A percentile compares a stretch with the other conserved stretches of the same genome.
Conservation (phyloP, 441 rosid species). For the Hura crepitans region DNA sequence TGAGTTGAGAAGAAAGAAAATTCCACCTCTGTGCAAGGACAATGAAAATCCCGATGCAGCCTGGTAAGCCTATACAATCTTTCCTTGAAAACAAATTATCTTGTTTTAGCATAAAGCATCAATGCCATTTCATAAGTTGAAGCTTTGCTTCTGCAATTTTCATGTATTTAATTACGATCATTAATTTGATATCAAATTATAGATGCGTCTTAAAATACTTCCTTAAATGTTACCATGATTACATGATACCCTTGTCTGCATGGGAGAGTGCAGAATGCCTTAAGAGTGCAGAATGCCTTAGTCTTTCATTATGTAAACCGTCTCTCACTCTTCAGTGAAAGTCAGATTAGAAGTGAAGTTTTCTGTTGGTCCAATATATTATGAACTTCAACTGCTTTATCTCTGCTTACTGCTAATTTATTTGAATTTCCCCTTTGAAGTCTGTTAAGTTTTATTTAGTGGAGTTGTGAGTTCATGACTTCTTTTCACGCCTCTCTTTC, state of each 20-base stretch:
- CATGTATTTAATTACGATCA: background rate
- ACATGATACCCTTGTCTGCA: background rate
- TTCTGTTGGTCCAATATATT: background rate
- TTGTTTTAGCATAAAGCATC: background rate
- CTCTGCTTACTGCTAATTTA: background rate
- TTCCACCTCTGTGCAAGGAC: constrained; percentile 81
- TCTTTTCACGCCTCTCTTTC: background rate
- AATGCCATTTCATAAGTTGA: background rate
- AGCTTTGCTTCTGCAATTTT: constrained; percentile 8
- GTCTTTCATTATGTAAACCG: background rate
- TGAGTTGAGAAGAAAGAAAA: constrained; percentile 68
- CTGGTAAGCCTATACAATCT: constrained; percentile 49
- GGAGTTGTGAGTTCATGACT: background rate
- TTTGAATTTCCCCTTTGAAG: background rate
- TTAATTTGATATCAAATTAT: background rate
- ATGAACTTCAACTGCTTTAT: background rate
- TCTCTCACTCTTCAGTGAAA: background rate
- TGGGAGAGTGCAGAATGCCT: background rate
- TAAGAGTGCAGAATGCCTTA: background rate
- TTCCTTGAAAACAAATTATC: constrained; percentile 8
- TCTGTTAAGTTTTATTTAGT: background rate
- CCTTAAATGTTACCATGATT: background rate
- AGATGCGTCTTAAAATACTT: background rate
- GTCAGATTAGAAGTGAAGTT: background rate
- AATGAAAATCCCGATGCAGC: constrained; percentile 89